Percentiles rank a stretch among this genome's conserved stretches.
phyloP scores from a whole-genome alignment of 208 protist species.

The Phytomonas sp. region DNA sequence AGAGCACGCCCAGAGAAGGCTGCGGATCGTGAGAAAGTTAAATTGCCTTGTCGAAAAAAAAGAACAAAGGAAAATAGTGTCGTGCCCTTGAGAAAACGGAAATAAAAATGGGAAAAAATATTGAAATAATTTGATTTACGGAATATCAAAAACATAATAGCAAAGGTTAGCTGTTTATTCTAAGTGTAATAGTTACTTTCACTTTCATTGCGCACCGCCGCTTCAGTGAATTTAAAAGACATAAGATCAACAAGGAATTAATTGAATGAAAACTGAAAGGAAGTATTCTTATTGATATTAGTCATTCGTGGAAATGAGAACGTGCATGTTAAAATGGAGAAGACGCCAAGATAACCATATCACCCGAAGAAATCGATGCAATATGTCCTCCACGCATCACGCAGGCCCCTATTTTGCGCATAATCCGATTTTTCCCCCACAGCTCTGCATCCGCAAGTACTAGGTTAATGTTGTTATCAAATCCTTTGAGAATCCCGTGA shows the following conservation, averaged over 20 bases:
- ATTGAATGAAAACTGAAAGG: not conserved
- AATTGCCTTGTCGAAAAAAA: not conserved
- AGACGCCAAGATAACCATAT: slow-evolving; percentile 27
- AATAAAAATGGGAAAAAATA: not conserved
- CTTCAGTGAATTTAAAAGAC: not conserved
- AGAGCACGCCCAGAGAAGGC: not conserved
- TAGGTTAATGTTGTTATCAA: slow-evolving; percentile 81
- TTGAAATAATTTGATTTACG: not conserved
- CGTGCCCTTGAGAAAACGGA: not conserved
- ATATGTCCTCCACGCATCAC: slow-evolving; percentile 61
- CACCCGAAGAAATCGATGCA: slow-evolving; percentile 48
- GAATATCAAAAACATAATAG: not conserved
- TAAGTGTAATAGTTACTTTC: not conserved
- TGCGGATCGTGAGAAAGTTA: not conserved
- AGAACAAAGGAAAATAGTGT: not conserved
- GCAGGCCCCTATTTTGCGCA: slow-evolving; percentile 56
- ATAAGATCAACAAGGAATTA: not conserved
- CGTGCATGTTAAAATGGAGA: slow-evolving; percentile 19
- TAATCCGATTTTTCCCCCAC: slow-evolving; percentile 29
- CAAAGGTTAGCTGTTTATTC: not conserved
- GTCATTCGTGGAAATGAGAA: too few species aligned
- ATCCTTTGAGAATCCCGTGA: slow-evolving; percentile 76
- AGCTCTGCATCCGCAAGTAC: slow-evolving; percentile 68
- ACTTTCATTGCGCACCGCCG: not conserved
- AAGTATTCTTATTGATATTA: too few species aligned